Evolutionary conservation across 1,284 basidiomycete species (phyloP).

Genomic region (Caloboletus inedulis): DNA sequence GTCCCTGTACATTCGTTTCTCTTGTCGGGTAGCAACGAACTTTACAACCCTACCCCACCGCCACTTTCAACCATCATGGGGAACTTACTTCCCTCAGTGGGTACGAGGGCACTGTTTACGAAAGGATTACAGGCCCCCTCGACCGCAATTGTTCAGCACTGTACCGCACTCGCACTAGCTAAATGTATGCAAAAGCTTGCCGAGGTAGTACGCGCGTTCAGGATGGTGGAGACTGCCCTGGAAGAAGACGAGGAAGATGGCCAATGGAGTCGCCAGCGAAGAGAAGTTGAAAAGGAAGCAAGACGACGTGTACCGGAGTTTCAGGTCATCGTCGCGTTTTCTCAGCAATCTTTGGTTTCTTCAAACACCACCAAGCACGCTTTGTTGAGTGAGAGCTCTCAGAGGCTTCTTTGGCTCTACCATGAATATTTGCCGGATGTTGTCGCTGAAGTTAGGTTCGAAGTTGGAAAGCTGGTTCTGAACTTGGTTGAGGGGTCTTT

Average conservation of each 20-base stretch:
- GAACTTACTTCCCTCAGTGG: constrained; percentile 72
- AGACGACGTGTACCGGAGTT: constrained; percentile 79
- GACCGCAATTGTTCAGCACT: constrained; percentile 73
- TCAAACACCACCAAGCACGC: constrained; percentile 37
- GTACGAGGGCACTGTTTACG: constrained; percentile 66
- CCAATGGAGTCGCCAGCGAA: constrained; percentile 61
- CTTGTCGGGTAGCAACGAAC: constrained; percentile 35
- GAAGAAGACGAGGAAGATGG: constrained; percentile 66
- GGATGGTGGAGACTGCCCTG: constrained; percentile 48
- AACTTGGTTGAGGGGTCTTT: constrained; percentile 39
- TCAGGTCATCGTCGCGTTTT: constrained; percentile 77
- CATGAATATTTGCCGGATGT: constrained; percentile 72
- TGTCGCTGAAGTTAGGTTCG: constrained; percentile 78
- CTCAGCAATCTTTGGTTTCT: constrained; percentile 43
- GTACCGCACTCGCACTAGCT: constrained; percentile 69
- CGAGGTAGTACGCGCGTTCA: constrained; percentile 51
- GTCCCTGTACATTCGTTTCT: constrained; percentile 66
- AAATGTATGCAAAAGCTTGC: constrained; percentile 73
- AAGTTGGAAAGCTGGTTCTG: constrained; percentile 77
- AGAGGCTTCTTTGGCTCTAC: constrained; percentile 82
- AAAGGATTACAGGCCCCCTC: constrained; percentile 74
- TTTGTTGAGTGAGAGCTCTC: constrained; percentile 73
- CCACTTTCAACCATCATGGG: constrained; percentile 67
- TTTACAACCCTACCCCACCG: constrained; percentile 69
- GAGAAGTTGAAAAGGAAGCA: constrained; percentile 74